Evolutionary conservation across 2,329 filamentous ascomycete species (phyloP), one percentile per base, ranked within the genome.

Genomic region (Peltaster fructicola): DNA sequence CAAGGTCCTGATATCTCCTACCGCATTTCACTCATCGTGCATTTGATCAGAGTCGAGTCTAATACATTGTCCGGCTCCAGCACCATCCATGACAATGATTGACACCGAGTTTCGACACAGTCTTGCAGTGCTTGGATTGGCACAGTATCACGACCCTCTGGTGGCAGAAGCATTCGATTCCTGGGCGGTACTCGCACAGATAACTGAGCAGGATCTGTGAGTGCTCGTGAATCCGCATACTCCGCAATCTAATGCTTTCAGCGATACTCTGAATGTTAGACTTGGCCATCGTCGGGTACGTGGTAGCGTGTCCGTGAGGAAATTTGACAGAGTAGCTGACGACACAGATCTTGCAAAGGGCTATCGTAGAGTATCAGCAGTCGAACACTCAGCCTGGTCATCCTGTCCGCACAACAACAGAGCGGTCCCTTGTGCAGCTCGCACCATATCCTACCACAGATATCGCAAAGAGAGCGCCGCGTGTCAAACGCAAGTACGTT

Each of bases 131-230:
- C 61, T 85, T 59, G 78, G 77, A 46, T 63, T 88, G 49, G 60
- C 68, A 53, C 75, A 82, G 52, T 85, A 88, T 54, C 64, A 78
- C 31, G 62, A 73, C 37, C 54, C 60, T 28, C 78, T 88, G 39
- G 47, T 79, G 20, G 68, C 78, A 26, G 77, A 85, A 51, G 79
- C 79, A 3, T 88, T 88, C 48, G 79, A 88, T 48, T 70, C 72
- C 7, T 85, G 79, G 79, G 75, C 81, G 16, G 82, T 73, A 1
- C 72, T 85, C 27, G 59, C 82, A 24, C 78, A 85, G 44, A 82
- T 88, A 26, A 81, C 78, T 32, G 79, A 85, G 50, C 77, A 75
- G 13, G 79, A 88, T 43, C 59, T 88, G 74, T 81, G 51, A 47
- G 71, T 31, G 22, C 11, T n/a, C n/a, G n/a, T n/a, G n/a, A n/a